Evolutionary conservation across 305 asterid genomes (phyloP).

Genomic region (Fraxinus albicans): DNA sequence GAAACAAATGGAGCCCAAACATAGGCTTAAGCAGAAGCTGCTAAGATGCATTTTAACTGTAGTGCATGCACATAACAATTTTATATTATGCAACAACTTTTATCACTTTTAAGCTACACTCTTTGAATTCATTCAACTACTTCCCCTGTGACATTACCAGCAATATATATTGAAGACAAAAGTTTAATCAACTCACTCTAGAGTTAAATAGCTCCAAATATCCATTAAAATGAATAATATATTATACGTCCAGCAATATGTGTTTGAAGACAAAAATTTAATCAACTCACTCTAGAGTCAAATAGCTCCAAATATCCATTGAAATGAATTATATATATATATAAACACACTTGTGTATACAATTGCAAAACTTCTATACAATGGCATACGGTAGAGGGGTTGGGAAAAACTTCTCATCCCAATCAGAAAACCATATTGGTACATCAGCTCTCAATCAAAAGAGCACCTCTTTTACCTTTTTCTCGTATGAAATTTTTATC

Average conservation of each 20-base stretch:
- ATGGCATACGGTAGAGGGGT: neutral
- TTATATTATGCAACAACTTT: neutral
- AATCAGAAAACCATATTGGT: neutral
- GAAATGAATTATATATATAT: neutral
- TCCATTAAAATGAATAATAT: neutral
- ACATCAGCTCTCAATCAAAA: neutral
- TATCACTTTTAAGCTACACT: neutral
- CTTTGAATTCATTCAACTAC: neutral
- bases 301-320: conserved; percentile 1
- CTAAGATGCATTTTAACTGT: neutral
- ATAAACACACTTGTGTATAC: too few species aligned
- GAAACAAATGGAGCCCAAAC: too few species aligned
- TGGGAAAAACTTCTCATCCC: neutral
- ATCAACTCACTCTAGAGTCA: neutral
- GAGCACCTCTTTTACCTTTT: neutral
- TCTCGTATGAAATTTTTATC: neutral
- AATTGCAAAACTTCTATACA: neutral
- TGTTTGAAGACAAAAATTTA: neutral
- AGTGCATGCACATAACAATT: neutral
- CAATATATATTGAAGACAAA: neutral
- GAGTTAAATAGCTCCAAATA: neutral
- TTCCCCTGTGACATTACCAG: neutral
- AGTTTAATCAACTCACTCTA: neutral
- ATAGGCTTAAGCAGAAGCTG: neutral
- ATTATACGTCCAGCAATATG: too few species aligned